Percentiles rank a stretch among this genome's conserved stretches.
Evolutionary conservation across 306 rosid genomes (phyloP).

Genomic region (Canavalia ensiformis): DNA sequence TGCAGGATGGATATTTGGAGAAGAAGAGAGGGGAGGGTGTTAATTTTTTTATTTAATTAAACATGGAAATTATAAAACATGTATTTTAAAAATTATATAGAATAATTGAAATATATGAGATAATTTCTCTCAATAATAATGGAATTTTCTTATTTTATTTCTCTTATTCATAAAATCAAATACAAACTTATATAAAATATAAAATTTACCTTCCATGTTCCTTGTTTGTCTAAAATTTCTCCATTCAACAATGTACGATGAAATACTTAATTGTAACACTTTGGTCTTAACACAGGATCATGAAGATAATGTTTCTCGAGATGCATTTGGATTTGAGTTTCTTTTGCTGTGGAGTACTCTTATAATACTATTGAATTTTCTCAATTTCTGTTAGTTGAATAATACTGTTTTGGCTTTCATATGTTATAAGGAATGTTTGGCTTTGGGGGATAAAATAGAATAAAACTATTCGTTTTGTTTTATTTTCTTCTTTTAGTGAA

Average conservation of each 20-base stretch:
- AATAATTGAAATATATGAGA: constrained; percentile 1
- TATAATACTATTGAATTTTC: not conserved
- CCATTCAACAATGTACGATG: too few relatives aligned
- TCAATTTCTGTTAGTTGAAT: too few relatives aligned
- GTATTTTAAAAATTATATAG: not conserved
- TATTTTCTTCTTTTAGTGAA: not conserved
- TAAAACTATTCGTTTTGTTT: not conserved
- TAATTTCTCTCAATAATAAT: not conserved
- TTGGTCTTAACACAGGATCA: not conserved
- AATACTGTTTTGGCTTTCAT: too few relatives aligned
- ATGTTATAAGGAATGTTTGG: not conserved
- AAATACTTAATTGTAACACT: not conserved
- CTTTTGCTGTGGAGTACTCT: not conserved
- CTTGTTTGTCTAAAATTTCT: not conserved
- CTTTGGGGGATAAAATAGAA: not conserved
- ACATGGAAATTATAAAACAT: not conserved
- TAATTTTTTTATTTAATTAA: not conserved
- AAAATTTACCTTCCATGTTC: not conserved
- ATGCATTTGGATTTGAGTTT: not conserved
- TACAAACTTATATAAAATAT: not conserved
- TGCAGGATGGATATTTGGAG: not conserved
- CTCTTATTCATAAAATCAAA: not conserved
- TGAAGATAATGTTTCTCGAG: not conserved
- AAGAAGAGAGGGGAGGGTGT: not conserved
- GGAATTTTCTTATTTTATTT: too few relatives aligned